Conservation (phyloP, 2,329 filamentous ascomycete species). For the Sporothrix dimorphospora region DNA sequence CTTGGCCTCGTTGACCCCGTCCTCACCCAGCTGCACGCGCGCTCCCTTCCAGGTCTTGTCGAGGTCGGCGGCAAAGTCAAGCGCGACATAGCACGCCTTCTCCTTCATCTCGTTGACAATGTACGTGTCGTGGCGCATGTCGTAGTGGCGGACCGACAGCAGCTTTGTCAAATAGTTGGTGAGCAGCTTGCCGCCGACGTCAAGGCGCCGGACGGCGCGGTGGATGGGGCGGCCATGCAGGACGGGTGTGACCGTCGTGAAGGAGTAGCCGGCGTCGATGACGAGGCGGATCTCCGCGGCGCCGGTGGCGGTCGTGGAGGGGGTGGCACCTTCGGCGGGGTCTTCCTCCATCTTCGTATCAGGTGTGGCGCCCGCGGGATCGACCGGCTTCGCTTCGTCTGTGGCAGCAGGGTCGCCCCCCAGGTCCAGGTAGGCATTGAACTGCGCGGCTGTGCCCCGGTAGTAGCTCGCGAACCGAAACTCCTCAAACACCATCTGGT, state of each 20-base stretch:
- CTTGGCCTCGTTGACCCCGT: conserved; percentile 48
- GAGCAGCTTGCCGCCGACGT: conserved; percentile 88
- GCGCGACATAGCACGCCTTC: conserved; percentile 78
- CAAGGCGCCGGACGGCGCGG: conserved; percentile 77
- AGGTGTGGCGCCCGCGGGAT: background rate
- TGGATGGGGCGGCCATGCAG: conserved; percentile 81
- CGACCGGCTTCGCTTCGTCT: background rate
- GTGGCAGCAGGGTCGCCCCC: background rate
- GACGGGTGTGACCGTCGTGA: conserved; percentile 87
- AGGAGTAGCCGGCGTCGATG: conserved; percentile 89
- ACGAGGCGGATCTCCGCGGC: conserved; percentile 84
- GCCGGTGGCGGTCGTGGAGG: background rate
- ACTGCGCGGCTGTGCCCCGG: conserved; percentile 69
- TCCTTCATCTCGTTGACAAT: conserved; percentile 98
- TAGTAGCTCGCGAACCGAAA: conserved; percentile 90
- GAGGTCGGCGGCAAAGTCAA: conserved; percentile 75
- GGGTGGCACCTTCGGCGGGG: background rate
- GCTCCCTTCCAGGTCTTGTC: conserved; percentile 84
- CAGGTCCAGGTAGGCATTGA: conserved; percentile 79
- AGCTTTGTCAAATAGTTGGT: conserved; percentile 92
- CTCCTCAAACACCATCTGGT: conserved; percentile 97
- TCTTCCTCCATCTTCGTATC: background rate
- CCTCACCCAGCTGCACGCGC: conserved; percentile 37
- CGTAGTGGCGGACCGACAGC: conserved; percentile 88
- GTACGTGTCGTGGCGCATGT: conserved; percentile 91